Base-by-base conservation (phyloP, 257 asterid genomes). In the Solanum pinnatisectum region DNA sequence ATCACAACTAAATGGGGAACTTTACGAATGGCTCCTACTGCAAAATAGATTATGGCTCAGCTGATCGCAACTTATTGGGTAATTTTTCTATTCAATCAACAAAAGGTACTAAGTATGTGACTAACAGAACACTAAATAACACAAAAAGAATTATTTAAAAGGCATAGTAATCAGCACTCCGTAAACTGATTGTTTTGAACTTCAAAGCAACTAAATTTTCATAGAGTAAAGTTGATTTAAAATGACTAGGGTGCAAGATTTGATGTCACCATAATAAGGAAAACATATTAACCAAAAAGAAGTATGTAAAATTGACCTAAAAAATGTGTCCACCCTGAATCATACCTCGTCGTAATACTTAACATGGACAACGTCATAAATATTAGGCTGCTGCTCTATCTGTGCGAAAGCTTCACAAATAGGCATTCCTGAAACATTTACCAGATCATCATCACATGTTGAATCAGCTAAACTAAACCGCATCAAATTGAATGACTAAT, bases 321-420 rank as follows among this genome's bases (percentile, higher is more conserved):
- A 16, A 59, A 10, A 46, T 81, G 20, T 25, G 18, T 30, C 89
- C 87, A 14, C 33, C 68, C 39, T 46, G 82, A 77, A 88, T 90
- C 94, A 52, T 86, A 96, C 98, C 98, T 96, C 98, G 18, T 96
- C 98, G 22, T 91, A 95, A 88, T 96, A 95, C 94, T 95, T 96
- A 86, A 96, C 98, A 87, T 96, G 98, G 88, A 95, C 98, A 91
- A 91, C 97, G 82, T 96, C 98, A 63, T 96, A 96, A 35, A 92
- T 91, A 73, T 92, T 96, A 12, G 98, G 97, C 88, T 95, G 96
- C 89, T 94, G 97, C 87, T 96, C 98, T 86, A 96, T 93, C 73
- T 95, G 97, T 46, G 96, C 95, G 90, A 96, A 95, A n/a, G 98
- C 98, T 42, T 96, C 98, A 73, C 94, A 95, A 10, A 96, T 93